Base-by-base conservation (phyloP, 2,329 filamentous ascomycete genomes). In the Lachnellula occidentalis region DNA sequence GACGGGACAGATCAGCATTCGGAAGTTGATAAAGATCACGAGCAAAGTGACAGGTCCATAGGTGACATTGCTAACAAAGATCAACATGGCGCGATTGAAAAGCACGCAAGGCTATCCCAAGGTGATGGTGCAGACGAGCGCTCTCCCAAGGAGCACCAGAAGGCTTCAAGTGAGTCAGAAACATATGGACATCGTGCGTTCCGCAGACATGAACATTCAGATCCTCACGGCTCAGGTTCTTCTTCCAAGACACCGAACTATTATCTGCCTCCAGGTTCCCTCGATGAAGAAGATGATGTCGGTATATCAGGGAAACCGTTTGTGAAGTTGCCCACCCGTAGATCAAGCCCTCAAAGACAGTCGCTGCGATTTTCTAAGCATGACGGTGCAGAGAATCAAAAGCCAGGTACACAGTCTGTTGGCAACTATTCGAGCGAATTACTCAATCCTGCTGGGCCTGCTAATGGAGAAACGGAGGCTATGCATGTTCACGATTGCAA, bases 251-350 rank as follows among this genome's bases (percentile, higher is more conserved):
- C 22, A 46, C 22, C 14, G 9, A 17, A 27, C 6, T 31, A 34
- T 5, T 37, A 41, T n/a, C 17, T 50, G 8, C 17, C 47, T 17
- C n/a, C 36, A 22, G 9, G 36, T 11, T 14, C 42, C 15, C 34
- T 36, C 27, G 39, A n/a, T 39, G 39, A 58, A 45, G 54, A 51
- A 34, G 55, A 43, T 8, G 60, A 62, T 34, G 65, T 66, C 41
- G 74, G 72, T 45, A 77, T 75, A 42, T 77, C 73, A 53, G 76
- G 76, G 7, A 73, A 71, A 34, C 76, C 76, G 19, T 79, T 79
- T 62, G 66, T 73, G 54, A 71, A 77, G 55, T 70, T 74, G 14
- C 70, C 74, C 8, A 61, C 62, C 14, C 56, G 61, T 14, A 57
- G 52, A 45, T 45, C 51, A 36, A 60, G 45, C 11, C 39, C 53